Base-by-base conservation (phyloP, 495 filamentous ascomycete species). In the Penicillium ucsense region DNA sequence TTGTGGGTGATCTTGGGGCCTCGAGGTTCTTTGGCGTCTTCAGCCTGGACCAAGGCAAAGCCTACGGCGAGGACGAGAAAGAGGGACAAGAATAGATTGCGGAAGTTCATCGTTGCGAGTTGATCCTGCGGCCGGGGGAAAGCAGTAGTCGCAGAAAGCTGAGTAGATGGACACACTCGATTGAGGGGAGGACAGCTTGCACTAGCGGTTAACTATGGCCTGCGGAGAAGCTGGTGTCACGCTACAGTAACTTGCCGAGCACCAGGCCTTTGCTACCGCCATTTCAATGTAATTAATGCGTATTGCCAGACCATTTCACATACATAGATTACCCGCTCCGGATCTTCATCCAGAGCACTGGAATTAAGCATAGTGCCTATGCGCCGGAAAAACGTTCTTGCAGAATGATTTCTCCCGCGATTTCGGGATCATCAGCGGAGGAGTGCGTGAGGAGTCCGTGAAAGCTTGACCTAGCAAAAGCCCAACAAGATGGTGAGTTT, bases 1-100 rank as follows among this genome's bases (percentile, higher is more conserved):
- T 95, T 95, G 73, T 83, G 76, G 55, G 90, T 96, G 71, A 99
- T 94, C 80, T 94, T 91, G 29, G 92, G 92, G 32, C 92, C 92
- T 71, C 94, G 94, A 50, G 75, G 73, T 46, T 89, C 88, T 50
- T 80, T 79, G 6, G 83, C 72, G 59, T 89, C 61, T 77, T 76
- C 62, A 86, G 82, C 78, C 81, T 83, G 51, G 85, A 76, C 66
- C 83, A 82, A 58, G 73, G 67, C 67, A 39, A 74, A 54, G 35
- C 66, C 74, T 53, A 85, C 67, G 41, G 85, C 82, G 48, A 94
- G 65, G 54, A 94, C 77, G 51, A 94, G 70, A 60, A 94, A 71
- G 49, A 83, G 71, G 39, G 86, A 82, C 57, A 90, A 64, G 50
- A 75, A 67, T 35, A 74, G 43, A 47, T 66, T 68, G 56, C 68